phyloP scores from a whole-genome alignment of 768 basidiomycete species.

The Gymnopilus junonius region DNA sequence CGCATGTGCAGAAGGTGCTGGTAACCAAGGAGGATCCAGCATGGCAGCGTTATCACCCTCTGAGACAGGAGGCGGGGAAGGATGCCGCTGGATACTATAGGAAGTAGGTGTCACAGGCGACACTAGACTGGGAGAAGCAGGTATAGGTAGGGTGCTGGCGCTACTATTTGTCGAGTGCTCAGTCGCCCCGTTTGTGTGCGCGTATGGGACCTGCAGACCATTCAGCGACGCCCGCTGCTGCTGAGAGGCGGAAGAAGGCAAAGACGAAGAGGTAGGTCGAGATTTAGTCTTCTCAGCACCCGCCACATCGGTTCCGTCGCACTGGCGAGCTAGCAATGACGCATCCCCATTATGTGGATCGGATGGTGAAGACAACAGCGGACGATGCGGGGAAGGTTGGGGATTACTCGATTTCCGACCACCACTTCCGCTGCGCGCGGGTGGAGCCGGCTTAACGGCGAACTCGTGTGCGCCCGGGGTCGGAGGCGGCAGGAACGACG shows the following conservation, averaged over 20 bases:
- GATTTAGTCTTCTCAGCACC: background rate
- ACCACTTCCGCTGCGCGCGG: conserved; percentile 29
- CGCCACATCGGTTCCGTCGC: background rate
- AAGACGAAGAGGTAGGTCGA: background rate
- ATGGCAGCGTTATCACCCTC: background rate
- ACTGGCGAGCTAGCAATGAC: background rate
- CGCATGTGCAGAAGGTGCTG: background rate
- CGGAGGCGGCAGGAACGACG: conserved; percentile 71
- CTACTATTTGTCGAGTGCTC: conserved; percentile 12
- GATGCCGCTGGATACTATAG: conserved; percentile 25
- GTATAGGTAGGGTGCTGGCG: background rate
- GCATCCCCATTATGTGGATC: background rate
- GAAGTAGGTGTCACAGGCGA: conserved; percentile 33
- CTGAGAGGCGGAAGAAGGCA: background rate
- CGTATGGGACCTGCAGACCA: background rate
- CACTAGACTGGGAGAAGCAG: conserved; percentile 14
- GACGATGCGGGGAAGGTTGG: conserved; percentile 13
- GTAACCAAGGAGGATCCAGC: background rate
- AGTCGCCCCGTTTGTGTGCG: conserved; percentile 6
- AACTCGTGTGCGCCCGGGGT: conserved; percentile 71
- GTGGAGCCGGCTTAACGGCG: conserved; percentile 50
- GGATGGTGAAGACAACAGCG: no score
- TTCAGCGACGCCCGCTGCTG: background rate
- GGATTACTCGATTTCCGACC: conserved; percentile 18
- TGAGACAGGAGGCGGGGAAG: conserved; percentile 18